Evolutionary conservation across 768 basidiomycete species (phyloP), one percentile per base, ranked within the genome.

Genomic region (Leucosporidium scottii): DNA sequence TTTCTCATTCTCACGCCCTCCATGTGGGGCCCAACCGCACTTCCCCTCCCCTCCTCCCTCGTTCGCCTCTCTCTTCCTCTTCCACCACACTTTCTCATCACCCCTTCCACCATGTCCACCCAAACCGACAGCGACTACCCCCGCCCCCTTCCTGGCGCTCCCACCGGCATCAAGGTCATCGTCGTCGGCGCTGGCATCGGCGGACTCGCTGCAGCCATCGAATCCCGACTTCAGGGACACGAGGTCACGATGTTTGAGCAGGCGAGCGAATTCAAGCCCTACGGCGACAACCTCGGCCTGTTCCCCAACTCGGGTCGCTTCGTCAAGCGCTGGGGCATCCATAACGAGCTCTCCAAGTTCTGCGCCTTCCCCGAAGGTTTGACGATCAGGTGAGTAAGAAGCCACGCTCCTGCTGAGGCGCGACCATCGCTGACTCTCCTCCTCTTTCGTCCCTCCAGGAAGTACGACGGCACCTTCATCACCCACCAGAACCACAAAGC

Each of bases 181-280:
- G 54, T 64, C 58, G 71, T 77, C 49, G 75, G 74, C 54, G 73
- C 72, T 25, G 74, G 77, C 27, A 75, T 61, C 56, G 75, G 68
- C 5, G 78, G 77, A 5, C 64, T 80, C 7, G 74, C 74, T 4
- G 76, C 75, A 56, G 77, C 76, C 17, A 73, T 80, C 51, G 77
- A 76, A 62, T 73, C 71, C 34, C 72, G 72, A 23, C 55, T 74
- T 25, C 73, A 67, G 51, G 71, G 71, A 7, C 74, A 74, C 69
- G 64, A 75, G 15, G 74, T 75, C 31, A 68, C 49, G 31, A 56
- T 78, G 25, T 59, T 75, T n/a, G 74, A 76, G 62, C 71, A 73
- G 57, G 50, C 44, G 30, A 54, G 17, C 12, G 49, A 59, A 12
- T 59, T 65, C 25, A 51, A 23, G 18, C 10, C 30, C 1, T 60